A percentile compares a stretch with the other conserved stretches of the same genome.
Conservation (phyloP, 1,139 yeast genomes). For the Hansenula lynferdii region DNA sequence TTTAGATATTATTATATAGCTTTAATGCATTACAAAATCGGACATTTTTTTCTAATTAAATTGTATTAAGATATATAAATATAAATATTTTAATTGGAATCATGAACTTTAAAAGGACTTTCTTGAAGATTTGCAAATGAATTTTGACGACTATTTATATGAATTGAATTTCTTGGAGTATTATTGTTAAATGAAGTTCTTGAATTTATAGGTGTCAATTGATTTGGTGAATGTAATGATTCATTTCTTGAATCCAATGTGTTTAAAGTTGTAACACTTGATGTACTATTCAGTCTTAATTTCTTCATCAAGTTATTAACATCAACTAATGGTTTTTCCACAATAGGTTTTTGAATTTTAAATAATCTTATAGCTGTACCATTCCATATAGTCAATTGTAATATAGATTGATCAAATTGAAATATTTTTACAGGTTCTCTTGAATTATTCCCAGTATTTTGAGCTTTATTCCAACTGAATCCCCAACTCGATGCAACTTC, state of each 20-base stretch:
- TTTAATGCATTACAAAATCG: no score
- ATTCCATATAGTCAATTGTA: conserved; percentile 49
- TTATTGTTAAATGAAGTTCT: conserved; percentile 18
- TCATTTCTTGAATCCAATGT: conserved; percentile 12
- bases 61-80: no score
- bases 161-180: conserved; percentile 17
- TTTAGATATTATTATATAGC: conserved; percentile 6
- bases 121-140: conserved; percentile 7
- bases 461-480: conserved; percentile 17
- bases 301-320: conserved; percentile 46
- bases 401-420: conserved; percentile 14
- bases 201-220: conserved; percentile 22
- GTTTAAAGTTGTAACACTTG: conserved; percentile 11
- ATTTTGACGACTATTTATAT: conserved; percentile 17
- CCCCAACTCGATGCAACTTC: conserved; percentile 24
- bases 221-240: conserved; percentile 19
- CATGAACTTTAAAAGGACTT: background rate
- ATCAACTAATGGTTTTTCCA: conserved; percentile 43
- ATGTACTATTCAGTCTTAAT: conserved; percentile 24
- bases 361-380: conserved; percentile 61
- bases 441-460: background rate
- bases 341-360: conserved; percentile 39
- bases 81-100: no score
- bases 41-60: no score
- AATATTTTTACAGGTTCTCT: conserved; percentile 1